phyloP scores from a whole-genome alignment of 495 filamentous ascomycete species.

The Sphaerosporella brunnea region DNA sequence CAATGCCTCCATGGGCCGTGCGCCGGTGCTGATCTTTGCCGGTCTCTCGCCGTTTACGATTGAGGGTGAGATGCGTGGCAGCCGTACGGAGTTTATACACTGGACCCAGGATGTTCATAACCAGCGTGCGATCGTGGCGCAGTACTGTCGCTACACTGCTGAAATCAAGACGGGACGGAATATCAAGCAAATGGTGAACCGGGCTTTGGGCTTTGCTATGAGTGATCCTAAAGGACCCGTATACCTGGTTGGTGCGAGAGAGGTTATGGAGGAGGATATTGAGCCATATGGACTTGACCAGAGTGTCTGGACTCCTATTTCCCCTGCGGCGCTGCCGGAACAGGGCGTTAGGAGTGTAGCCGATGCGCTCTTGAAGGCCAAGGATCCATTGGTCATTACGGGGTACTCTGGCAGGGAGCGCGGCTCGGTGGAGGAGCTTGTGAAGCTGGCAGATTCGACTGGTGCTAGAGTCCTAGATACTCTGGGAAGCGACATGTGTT shows the following conservation, averaged over 20 bases:
- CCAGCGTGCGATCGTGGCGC: conserved; percentile 74
- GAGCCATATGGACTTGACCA: conserved; percentile 61
- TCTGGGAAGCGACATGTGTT: conserved; percentile 88
- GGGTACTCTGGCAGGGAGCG: conserved; percentile 71
- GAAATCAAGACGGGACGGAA: conserved; percentile 88
- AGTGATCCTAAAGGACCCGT: conserved; percentile 72
- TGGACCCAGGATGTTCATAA: conserved; percentile 97
- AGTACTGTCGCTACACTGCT: conserved; percentile 84
- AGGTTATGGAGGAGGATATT: conserved; percentile 87
- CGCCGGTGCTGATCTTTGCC: conserved; percentile 79
- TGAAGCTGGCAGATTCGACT: conserved; percentile 57
- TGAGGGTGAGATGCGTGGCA: conserved; percentile 78
- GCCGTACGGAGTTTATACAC: conserved; percentile 86
- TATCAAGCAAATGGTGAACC: conserved; percentile 88
- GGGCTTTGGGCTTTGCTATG: conserved; percentile 71
- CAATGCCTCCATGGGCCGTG: conserved; percentile 71
- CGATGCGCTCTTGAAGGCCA: conserved; percentile 50
- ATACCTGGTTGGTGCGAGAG: conserved; percentile 66
- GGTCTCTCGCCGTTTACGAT: conserved; percentile 77
- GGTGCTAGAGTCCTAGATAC: conserved; percentile 76
- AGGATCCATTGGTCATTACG: conserved; percentile 61
- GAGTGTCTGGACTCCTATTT: conserved; percentile 54
- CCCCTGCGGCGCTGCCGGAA: conserved; percentile 52
- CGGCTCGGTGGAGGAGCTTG: conserved; percentile 48
- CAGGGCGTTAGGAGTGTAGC: conserved; percentile 50